These are phyloP conservation scores for Periconia sp. DNA, from an alignment of 2,329 filamentous ascomycete species.

Conservation along the genomic window DNA sequence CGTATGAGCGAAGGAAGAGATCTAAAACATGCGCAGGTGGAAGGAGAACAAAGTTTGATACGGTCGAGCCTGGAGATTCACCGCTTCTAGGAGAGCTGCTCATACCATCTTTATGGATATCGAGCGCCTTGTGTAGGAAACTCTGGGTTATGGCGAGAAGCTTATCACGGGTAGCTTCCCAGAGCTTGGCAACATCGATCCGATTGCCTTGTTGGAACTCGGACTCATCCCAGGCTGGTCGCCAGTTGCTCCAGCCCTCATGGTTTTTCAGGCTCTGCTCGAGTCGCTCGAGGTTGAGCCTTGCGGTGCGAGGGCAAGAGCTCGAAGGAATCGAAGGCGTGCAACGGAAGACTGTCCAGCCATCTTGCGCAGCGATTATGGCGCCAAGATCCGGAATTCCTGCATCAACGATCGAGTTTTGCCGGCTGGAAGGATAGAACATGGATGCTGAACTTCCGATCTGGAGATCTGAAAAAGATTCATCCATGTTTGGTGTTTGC, in stretches of 20 bases:
- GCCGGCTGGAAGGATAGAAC: slow-evolving; percentile 48
- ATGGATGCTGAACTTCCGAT: slow-evolving; percentile 50
- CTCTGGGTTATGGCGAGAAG: slow-evolving; percentile 74
- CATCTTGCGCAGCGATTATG: slow-evolving; percentile 58
- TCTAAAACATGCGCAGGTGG: slow-evolving; percentile 71
- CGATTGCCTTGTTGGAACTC: slow-evolving; percentile 55
- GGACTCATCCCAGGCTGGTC: slow-evolving; percentile 56
- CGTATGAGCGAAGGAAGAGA: slow-evolving; percentile 70
- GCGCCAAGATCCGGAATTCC: slow-evolving; percentile 53
- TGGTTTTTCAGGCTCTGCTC: slow-evolving; percentile 59
- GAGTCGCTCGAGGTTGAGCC: slow-evolving; percentile 57
- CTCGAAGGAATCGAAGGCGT: slow-evolving; percentile 56
- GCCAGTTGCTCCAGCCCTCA: slow-evolving; percentile 59
- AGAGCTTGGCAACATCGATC: slow-evolving; percentile 55
- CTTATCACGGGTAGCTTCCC: slow-evolving; percentile 67
- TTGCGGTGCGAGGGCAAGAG: slow-evolving; percentile 58
- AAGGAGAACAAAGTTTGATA: slow-evolving; percentile 69
- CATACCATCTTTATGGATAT: slow-evolving; percentile 65
- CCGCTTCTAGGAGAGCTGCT: slow-evolving; percentile 48
- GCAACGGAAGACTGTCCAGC: slow-evolving; percentile 60
- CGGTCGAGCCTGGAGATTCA: slow-evolving; percentile 55
- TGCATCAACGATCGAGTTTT: slow-evolving; percentile 47
- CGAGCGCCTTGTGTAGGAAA: slow-evolving; percentile 73
- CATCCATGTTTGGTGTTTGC: slow-evolving; percentile 55
- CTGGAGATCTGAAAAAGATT: slow-evolving; percentile 55